Conservation (phyloP, 768 basidiomycete species). For the Mrakia hoshinonis region DNA sequence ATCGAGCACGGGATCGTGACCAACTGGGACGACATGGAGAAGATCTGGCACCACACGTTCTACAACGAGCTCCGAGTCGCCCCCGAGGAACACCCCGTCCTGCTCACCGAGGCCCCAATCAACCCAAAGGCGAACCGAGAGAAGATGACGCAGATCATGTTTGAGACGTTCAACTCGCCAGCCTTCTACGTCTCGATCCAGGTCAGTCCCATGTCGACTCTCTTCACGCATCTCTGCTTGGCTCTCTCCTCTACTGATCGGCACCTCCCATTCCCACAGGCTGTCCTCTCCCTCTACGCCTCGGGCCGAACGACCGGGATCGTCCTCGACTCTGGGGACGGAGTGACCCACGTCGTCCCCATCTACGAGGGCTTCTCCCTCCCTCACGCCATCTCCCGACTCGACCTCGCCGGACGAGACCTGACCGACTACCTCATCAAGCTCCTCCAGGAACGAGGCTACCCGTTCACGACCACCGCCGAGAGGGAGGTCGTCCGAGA, state of each 20-base stretch:
- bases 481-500: slow-evolving; percentile 91
- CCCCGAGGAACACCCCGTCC: slow-evolving; percentile 83
- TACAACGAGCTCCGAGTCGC: slow-evolving; percentile 92
- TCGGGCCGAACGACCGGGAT: slow-evolving; percentile 61
- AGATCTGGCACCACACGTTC: slow-evolving; percentile 97
- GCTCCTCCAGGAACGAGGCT: slow-evolving; percentile 80
- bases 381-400: slow-evolving; percentile 83
- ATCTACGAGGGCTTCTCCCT: slow-evolving; percentile 90
- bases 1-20: slow-evolving; percentile 30
- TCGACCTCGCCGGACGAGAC: slow-evolving; percentile 87
- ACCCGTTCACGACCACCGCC: slow-evolving; percentile 85
- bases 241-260: neutral
- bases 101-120: slow-evolving; percentile 82
- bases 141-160: slow-evolving; percentile 74
- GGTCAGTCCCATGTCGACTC: neutral
- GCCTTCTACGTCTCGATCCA: slow-evolving; percentile 89
- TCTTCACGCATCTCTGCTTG: neutral
- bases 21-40: slow-evolving; percentile 98
- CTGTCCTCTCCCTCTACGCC: slow-evolving; percentile 58
- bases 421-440: slow-evolving; percentile 70
- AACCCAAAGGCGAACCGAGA: slow-evolving; percentile 85
- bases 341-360: slow-evolving; percentile 90
- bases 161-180: slow-evolving; percentile 87
- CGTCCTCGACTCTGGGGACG: slow-evolving; percentile 92
- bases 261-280: slow-evolving; percentile 33